These are phyloP conservation scores for Trametes cinnabarina DNA, from an alignment of 768 basidiomycete species.

Conservation along the genomic window DNA sequence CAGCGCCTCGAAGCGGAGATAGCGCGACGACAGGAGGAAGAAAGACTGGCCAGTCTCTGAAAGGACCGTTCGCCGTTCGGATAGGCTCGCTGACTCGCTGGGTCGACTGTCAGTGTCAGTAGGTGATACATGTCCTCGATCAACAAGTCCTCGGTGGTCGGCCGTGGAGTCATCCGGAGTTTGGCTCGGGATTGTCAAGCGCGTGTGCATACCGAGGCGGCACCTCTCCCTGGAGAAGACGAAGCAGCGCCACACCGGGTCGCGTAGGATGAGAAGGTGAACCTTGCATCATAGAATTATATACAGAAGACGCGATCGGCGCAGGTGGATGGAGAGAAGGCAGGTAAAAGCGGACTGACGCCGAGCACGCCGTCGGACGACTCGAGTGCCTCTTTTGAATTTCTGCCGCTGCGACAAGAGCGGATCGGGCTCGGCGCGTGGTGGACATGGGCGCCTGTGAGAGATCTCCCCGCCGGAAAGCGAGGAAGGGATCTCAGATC, in stretches of 20 bases:
- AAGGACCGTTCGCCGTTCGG: too few relatives aligned
- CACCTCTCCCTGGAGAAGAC: background rate
- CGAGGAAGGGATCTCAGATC: slow-evolving; percentile 3
- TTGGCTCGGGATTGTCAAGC: background rate
- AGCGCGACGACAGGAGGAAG: background rate
- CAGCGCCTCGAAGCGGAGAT: background rate
- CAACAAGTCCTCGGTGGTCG: too few relatives aligned
- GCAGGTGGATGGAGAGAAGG: background rate
- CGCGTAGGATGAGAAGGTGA: background rate
- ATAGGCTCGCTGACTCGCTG: too few relatives aligned
- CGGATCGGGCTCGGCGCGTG: slow-evolving; percentile 4
- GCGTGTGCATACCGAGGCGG: background rate
- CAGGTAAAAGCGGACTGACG: background rate
- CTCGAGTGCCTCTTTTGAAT: background rate
- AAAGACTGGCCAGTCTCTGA: too few relatives aligned
- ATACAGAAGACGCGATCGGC: background rate
- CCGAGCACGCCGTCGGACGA: background rate
- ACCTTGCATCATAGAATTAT: background rate
- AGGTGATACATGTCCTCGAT: too few relatives aligned
- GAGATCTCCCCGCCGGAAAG: background rate
- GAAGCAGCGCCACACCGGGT: background rate
- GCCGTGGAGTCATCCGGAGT: background rate
- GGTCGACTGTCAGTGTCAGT: too few relatives aligned
- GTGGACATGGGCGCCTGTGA: background rate
- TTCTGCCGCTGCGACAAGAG: background rate